Base-by-base conservation (phyloP, 2,329 filamentous ascomycete species). In the Trichoderma arundinaceum region DNA sequence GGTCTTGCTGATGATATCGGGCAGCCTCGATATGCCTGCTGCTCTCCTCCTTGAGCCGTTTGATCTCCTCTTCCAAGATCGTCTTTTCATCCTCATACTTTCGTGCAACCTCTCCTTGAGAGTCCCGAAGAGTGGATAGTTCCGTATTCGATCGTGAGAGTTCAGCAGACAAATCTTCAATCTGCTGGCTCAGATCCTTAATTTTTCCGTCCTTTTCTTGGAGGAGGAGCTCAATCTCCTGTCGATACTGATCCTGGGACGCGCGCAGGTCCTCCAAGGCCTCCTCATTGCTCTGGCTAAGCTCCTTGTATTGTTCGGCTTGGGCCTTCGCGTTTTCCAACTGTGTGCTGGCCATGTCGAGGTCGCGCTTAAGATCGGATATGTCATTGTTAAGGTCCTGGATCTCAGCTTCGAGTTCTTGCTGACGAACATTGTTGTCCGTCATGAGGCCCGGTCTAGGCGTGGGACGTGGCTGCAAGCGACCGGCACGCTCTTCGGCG, bases 241-340 rank as follows among this genome's bases (percentile, higher is more conserved):
- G 87, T n/a, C 88, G 88, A 76, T 93, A 96, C 74, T 95, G 88
- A 53, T 97, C 94, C 68, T 95, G 89, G 0, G 92, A 91, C 41
- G 90, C 87, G 56, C 89, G 90, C 62, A 96, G 82, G 66, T 89
- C 91, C 69, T 92, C 87, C 15, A 98, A 83, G 58, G 94, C 90
- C 71, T 98, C 94, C 75, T 99, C 95, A 2, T 92, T 90, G 38
- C 88, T 84, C 77, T 96, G 92, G 71, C 92, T 93, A 71, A 98
- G 92, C 57, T 89, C 86, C 77, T 92, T 94, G 83, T 96, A 98
- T 71, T 92, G 90, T 74, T 97, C 92, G 46, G 90, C 88, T 73
- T 97, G 90, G 41, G 87, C 84, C 77, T 92, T 92, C 13, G 92
- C 88, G 72, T 89, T 90, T 70, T 96, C 91, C 12, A 98, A 82